Evolutionary conservation across 1,284 basidiomycete genomes (phyloP).

Genomic region (Leccinum pachyderme): DNA sequence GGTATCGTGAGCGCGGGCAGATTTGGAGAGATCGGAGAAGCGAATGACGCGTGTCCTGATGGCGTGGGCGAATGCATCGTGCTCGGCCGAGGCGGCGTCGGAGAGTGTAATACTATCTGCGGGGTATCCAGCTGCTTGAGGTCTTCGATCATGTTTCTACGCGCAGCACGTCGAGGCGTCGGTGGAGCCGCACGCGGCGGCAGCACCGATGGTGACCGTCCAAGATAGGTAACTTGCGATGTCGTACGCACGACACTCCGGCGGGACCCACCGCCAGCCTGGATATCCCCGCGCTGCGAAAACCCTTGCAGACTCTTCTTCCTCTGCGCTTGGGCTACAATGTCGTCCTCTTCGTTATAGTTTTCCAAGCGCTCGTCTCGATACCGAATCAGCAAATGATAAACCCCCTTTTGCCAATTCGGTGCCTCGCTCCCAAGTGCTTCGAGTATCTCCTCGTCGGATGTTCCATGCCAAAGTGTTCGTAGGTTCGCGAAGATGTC

Average conservation of each 20-base stretch:
- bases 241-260: conserved; percentile 22
- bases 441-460: conserved; percentile 69
- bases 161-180: conserved; percentile 49
- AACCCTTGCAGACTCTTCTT: conserved; percentile 34
- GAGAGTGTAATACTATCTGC: conserved; percentile 31
- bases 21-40: conserved; percentile 32
- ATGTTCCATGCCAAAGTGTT: conserved; percentile 83
- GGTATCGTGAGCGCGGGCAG: conserved; percentile 40
- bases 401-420: conserved; percentile 93
- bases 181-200: conserved; percentile 59
- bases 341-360: conserved; percentile 60
- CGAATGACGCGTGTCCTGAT: conserved; percentile 24
- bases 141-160: conserved; percentile 20
- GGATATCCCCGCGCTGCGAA: conserved; percentile 4
- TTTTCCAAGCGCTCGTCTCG: conserved; percentile 67
- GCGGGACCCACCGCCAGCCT: background rate
- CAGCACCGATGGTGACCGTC: conserved; percentile 36
- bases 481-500: conserved; percentile 91
- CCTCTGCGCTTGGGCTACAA: conserved; percentile 31
- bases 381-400: conserved; percentile 82
- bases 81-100: conserved; percentile 30
- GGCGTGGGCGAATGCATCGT: conserved; percentile 28
- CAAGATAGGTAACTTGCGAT: conserved; percentile 28
- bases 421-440: conserved; percentile 63
- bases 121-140: conserved; percentile 17